Conservation (phyloP, 768 basidiomycete species). For the Mycena epipterygia region DNA sequence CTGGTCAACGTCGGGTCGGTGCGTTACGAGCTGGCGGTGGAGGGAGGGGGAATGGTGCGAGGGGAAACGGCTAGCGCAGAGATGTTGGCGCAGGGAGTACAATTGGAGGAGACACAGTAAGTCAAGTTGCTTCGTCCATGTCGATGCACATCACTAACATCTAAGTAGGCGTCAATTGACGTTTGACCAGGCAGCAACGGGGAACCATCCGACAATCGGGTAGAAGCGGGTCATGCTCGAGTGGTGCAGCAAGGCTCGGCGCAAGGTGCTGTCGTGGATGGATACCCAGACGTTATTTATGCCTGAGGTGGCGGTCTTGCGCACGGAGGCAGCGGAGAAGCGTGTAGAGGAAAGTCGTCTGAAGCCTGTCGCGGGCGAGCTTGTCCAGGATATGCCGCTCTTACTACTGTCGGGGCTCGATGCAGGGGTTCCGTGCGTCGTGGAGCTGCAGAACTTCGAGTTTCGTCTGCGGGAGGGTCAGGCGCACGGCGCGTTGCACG, state of each 20-base stretch:
- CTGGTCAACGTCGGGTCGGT: not conserved
- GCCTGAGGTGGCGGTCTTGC: constrained; percentile 8
- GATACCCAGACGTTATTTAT: constrained; percentile 13
- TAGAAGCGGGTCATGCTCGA: constrained; percentile 19
- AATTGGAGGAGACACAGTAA: constrained; percentile 9
- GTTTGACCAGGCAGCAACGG: constrained; percentile 11
- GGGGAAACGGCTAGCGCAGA: constrained; percentile 7
- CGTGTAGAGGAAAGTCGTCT: not conserved
- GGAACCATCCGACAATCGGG: not conserved
- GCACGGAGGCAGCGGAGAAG: constrained; percentile 7
- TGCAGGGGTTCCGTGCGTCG: not conserved
- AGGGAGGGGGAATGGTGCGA: not conserved
- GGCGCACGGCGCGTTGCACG: constrained; percentile 5
- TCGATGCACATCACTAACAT: not conserved
- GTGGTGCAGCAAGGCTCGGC: constrained; percentile 11
- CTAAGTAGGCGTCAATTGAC: not conserved
- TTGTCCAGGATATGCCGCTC: constrained; percentile 9
- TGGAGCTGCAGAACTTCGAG: constrained; percentile 11
- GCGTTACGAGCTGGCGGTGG: not conserved
- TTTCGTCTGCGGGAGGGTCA: constrained; percentile 10
- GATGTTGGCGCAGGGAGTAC: constrained; percentile 7
- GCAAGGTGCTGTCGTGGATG: constrained; percentile 18
- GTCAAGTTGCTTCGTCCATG: not conserved
- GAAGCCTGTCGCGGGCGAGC: not conserved
- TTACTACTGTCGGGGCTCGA: constrained; percentile 2